Evolutionary conservation across 1,284 basidiomycete genomes (phyloP), one percentile per base, ranked within the genome.

Genomic region (Sanghuangporus baumii): DNA sequence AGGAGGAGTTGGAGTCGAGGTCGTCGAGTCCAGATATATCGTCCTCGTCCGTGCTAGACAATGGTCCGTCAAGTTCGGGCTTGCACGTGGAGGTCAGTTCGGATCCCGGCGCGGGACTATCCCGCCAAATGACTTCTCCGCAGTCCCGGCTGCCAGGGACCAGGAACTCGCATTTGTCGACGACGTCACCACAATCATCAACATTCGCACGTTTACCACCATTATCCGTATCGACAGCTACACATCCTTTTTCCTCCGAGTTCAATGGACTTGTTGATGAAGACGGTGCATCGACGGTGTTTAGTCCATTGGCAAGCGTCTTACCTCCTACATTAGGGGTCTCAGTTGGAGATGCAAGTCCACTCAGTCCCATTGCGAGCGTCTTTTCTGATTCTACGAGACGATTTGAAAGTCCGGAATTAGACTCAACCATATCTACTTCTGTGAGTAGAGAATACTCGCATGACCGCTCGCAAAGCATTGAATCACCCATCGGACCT

Each of bases 1-100:
- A 46, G 16, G 43, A 46, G 4, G 31, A 46, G 20, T 41, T 34
- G 16, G 11, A 12, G 14, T 57, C 59, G 37, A 60, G 60, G 9
- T 34, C 59, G 16, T 23, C 54, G 12, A 61, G 55, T 43, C 63
- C 63, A 11, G 38, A 43, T 18, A 26, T 46, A 12, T 60, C 61
- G n/a, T 63, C 57, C 16, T 20, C 52, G 11, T 54, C 40, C n/a
- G 50, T 48, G 47, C 38, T 54, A 43, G 52, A 16, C 23, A 18
- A n/a, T n/a, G n/a, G 43, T 20, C 56, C 55, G 26, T 46, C 55
- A 26, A 37, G 20, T 48, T 18, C 23, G 16, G 54, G 34, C 16
- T 46, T n/a, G 16, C 43, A 18, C 16, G 43, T 46, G 26, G 52
- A 51, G 12, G n/a, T 31, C 18, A 36, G 31, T 12, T 31, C 36